Evolutionary conservation across 2,329 filamentous ascomycete species (phyloP).

Genomic region (Corynespora cassiicola): DNA sequence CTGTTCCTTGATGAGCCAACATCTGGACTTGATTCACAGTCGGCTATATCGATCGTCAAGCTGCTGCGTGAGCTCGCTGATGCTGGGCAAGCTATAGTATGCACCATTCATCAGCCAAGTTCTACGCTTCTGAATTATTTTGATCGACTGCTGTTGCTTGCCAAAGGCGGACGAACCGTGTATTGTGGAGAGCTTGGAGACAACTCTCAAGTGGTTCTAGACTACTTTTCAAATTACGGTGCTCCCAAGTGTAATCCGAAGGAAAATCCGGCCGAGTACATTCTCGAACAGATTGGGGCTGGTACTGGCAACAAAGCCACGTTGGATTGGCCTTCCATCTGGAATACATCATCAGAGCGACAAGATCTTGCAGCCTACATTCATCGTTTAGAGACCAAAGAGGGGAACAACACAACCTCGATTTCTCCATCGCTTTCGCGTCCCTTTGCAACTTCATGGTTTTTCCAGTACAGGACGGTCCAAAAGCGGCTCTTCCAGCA

Average conservation of each 20-base stretch:
- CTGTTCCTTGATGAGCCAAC: constrained; percentile 67
- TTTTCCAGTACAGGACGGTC: constrained; percentile 67
- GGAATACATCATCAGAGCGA: constrained; percentile 50
- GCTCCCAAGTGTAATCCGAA: constrained; percentile 65
- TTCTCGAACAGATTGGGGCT: constrained; percentile 60
- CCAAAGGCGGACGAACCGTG: constrained; percentile 74
- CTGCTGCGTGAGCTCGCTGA: constrained; percentile 49
- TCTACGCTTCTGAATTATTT: constrained; percentile 89
- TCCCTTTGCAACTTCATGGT: constrained; percentile 78
- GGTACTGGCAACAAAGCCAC: constrained; percentile 47
- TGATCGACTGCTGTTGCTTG: constrained; percentile 76
- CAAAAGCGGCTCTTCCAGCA: constrained; percentile 76
- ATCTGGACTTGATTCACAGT: constrained; percentile 67
- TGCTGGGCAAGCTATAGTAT: constrained; percentile 67
- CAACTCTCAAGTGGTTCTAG: constrained; percentile 67
- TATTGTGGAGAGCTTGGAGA: constrained; percentile 80
- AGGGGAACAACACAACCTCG: constrained; percentile 14
- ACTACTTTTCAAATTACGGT: constrained; percentile 75
- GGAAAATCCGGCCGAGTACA: constrained; percentile 79
- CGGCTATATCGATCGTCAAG: constrained; percentile 16
- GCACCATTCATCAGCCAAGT: constrained; percentile 78
- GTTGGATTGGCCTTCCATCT: constrained; percentile 52
- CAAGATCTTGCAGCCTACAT: constrained; percentile 45
- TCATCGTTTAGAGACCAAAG: constrained; percentile 40
- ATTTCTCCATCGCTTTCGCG: constrained; percentile 59